A percentile compares a stretch with the other conserved stretches of the same genome.
Conservation (phyloP, 169 alveolate species). For the Eimeria sp. region DNA sequence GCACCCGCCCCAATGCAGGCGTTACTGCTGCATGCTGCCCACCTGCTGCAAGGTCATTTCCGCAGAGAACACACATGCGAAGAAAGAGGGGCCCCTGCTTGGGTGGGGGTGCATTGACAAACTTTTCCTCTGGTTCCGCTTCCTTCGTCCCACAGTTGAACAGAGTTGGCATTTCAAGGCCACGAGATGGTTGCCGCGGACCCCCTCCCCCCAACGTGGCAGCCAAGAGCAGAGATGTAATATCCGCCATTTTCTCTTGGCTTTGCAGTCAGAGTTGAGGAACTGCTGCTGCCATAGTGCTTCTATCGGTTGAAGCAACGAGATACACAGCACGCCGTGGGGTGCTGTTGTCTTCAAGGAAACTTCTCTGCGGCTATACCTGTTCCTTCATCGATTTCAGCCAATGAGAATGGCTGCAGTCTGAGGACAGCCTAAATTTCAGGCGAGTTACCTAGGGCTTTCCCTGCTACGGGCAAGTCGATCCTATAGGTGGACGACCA, state of each 20-base stretch:
- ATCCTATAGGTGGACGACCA: not conserved
- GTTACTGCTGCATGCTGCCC: not conserved
- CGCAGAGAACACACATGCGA: conserved; percentile 66
- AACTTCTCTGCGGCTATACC: not conserved
- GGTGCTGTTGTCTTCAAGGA: not conserved
- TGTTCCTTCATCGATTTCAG: not conserved
- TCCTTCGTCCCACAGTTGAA: conserved; percentile 53
- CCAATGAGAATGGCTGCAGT: not conserved
- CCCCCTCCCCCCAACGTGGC: conserved; percentile 5
- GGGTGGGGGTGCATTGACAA: conserved; percentile 68
- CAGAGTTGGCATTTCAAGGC: conserved; percentile 3
- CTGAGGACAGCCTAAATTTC: not conserved
- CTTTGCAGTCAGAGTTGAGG: not conserved
- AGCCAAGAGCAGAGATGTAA: conserved; percentile 19
- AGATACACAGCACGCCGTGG: not conserved
- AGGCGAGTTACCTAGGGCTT: not conserved
- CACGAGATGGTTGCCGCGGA: conserved; percentile 13
- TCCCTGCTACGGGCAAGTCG: conserved; percentile 11
- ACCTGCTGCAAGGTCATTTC: conserved; percentile 75
- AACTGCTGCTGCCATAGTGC: not conserved
- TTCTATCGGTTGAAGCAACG: not conserved
- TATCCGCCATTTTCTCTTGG: conserved; percentile 28
- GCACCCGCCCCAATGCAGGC: not conserved
- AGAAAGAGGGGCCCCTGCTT: conserved; percentile 68
- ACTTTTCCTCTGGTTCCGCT: conserved; percentile 54